Percentiles rank a stretch among this genome's conserved stretches.
phyloP scores from a whole-genome alignment of 2,329 filamentous ascomycete species.

The Neonectria faginata region DNA sequence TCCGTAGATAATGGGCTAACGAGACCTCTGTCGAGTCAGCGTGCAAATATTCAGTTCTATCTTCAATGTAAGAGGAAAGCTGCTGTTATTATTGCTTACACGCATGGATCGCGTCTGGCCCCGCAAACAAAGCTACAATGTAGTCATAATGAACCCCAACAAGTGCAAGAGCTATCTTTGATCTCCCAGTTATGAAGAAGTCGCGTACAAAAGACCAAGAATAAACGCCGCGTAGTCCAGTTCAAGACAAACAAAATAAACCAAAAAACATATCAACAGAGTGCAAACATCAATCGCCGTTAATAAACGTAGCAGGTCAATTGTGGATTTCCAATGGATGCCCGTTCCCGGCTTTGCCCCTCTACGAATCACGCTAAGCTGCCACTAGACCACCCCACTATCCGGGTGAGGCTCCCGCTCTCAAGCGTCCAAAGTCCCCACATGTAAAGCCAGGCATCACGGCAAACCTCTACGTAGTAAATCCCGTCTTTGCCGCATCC shows the following conservation, averaged over 20 bases:
- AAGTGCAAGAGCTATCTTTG: background rate
- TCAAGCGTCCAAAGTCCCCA: conserved; percentile 9
- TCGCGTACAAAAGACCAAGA: too few relatives aligned
- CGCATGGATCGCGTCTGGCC: too few relatives aligned
- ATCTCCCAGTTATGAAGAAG: background rate
- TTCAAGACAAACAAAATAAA: background rate
- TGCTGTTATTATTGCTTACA: background rate
- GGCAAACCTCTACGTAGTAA: conserved; percentile 8
- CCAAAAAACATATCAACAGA: background rate
- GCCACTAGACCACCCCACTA: conserved; percentile 18
- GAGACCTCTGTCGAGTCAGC: background rate
- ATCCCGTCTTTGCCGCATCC: conserved; percentile 9
- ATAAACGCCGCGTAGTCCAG: too few relatives aligned
- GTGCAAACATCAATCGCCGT: background rate
- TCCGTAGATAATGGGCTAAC: background rate
- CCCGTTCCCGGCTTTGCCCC: background rate
- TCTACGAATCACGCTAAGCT: conserved; percentile 3
- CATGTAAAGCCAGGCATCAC: conserved; percentile 14
- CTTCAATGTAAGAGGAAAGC: background rate
- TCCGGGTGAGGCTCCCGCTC: conserved; percentile 20
- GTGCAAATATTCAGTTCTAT: background rate
- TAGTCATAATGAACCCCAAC: background rate
- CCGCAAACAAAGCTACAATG: too few relatives aligned
- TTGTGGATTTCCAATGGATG: conserved; percentile 1
- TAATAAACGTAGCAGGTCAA: background rate